A percentile compares a stretch with the other conserved stretches of the same genome.
Conservation (phyloP, 139 green algal genomes). For the Parachlorella kessleri region DNA sequence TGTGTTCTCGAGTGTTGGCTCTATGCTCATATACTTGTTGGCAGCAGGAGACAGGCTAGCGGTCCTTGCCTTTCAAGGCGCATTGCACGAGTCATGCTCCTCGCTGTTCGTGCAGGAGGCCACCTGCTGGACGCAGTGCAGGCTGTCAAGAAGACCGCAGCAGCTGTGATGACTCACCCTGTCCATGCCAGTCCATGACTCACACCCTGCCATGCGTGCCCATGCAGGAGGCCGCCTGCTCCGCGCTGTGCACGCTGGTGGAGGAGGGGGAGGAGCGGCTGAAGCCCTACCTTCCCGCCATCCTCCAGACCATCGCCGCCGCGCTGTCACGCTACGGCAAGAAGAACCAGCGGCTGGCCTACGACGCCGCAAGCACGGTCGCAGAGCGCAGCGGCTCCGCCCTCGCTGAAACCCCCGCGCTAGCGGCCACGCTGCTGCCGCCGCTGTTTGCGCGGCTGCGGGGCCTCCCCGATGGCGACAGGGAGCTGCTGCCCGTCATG, state of each 20-base stretch:
- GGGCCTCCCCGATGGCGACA: conserved; percentile 53
- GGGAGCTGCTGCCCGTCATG: conserved; percentile 83
- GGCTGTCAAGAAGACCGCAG: too few relatives aligned
- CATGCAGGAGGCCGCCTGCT: conserved; percentile 84
- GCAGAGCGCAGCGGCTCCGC: conserved; percentile 54
- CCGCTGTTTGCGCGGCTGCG: neutral
- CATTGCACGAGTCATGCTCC: too few relatives aligned
- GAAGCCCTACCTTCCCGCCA: conserved; percentile 25
- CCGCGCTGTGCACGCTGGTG: conserved; percentile 74
- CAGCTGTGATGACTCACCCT: too few relatives aligned
- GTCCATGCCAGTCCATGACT: too few relatives aligned
- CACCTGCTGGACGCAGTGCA: too few relatives aligned
- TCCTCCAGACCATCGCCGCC: conserved; percentile 28
- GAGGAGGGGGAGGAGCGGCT: conserved; percentile 56
- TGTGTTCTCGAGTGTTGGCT: too few relatives aligned
- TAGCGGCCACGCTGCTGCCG: conserved; percentile 15
- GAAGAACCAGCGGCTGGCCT: conserved; percentile 81
- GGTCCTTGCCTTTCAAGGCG: too few relatives aligned
- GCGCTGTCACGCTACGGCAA: conserved; percentile 65
- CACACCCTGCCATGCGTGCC: too few relatives aligned
- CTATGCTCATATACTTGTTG: too few relatives aligned
- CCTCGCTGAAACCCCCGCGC: conserved; percentile 44
- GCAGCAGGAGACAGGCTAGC: too few relatives aligned
- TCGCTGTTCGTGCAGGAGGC: too few relatives aligned
- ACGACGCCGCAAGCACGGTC: conserved; percentile 85